These are phyloP conservation scores for Pichia nakasei DNA, from an alignment of 805 yeast species.

Conservation along the genomic window DNA sequence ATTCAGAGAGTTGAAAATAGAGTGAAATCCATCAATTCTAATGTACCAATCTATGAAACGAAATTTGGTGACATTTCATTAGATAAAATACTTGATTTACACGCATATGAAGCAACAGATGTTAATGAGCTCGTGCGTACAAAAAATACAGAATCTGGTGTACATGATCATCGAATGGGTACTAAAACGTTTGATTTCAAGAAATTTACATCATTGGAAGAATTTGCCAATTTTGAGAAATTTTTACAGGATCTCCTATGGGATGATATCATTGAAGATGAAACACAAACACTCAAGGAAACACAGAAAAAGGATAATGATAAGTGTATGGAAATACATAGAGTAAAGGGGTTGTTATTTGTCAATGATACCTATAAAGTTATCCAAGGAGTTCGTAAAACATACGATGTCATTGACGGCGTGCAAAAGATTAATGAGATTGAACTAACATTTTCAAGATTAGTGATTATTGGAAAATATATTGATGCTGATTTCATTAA, in stretches of 20 bases:
- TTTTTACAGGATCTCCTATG: slow-evolving; percentile 70
- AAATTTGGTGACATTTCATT: slow-evolving; percentile 69
- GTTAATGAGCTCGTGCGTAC: slow-evolving; percentile 14
- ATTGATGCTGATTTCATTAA: slow-evolving; percentile 10
- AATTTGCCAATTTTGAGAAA: slow-evolving; percentile 41
- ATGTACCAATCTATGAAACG: slow-evolving; percentile 61
- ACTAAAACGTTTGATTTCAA: slow-evolving; percentile 45
- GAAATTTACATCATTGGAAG: slow-evolving; percentile 25
- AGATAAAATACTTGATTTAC: slow-evolving; percentile 59
- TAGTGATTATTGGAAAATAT: slow-evolving; percentile 28
- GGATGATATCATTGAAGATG: slow-evolving; percentile 42
- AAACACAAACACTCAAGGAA: background rate
- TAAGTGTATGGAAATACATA: slow-evolving; percentile 53
- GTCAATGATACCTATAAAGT: slow-evolving; percentile 38
- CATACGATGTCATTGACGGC: slow-evolving; percentile 65
- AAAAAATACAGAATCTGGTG: slow-evolving; percentile 14
- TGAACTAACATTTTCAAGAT: slow-evolving; percentile 12
- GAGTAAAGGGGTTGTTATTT: slow-evolving; percentile 71
- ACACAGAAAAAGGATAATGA: slow-evolving; percentile 1
- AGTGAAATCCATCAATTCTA: slow-evolving; percentile 49
- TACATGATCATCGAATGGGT: slow-evolving; percentile 45
- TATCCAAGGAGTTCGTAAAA: slow-evolving; percentile 88
- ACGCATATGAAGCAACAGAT: slow-evolving; percentile 56
- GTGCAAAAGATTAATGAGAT: slow-evolving; percentile 10
- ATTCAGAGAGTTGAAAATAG: slow-evolving; percentile 21